These are phyloP conservation scores for Boletellus deceptivus DNA, from an alignment of 1,284 basidiomycete genomes.

Conservation along the genomic window DNA sequence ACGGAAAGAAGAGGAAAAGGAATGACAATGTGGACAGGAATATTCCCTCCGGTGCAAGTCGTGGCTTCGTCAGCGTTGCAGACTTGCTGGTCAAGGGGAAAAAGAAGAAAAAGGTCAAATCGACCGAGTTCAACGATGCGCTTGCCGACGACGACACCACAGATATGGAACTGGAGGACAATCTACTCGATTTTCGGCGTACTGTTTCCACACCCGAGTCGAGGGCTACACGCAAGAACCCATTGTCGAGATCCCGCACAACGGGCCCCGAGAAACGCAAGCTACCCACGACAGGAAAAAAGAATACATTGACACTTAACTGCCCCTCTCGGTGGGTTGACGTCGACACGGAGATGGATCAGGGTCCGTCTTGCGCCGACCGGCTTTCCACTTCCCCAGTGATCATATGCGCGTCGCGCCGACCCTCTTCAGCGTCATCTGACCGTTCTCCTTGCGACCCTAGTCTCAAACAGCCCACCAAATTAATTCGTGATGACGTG, in stretches of 20 bases:
- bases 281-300: conserved; percentile 35
- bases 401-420: conserved; percentile 1
- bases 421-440: conserved; percentile 19
- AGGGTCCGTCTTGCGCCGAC: conserved; percentile 17
- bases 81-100: conserved; percentile 48
- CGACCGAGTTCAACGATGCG: conserved; percentile 29
- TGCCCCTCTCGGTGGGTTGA: conserved; percentile 43
- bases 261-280: conserved; percentile 21
- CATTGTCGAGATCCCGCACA: conserved; percentile 39
- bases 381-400: conserved; percentile 2
- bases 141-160: conserved; percentile 59
- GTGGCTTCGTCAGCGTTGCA: conserved; percentile 62
- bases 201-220: conserved; percentile 45
- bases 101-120: conserved; percentile 48
- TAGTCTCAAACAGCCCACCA: conserved; percentile 22
- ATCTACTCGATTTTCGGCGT: conserved; percentile 45
- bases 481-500: conserved; percentile 18
- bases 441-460: conserved; percentile 13
- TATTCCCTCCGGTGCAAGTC: conserved; percentile 61
- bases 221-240: conserved; percentile 31
- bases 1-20: conserved; percentile 63
- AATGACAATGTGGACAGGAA: conserved; percentile 65
- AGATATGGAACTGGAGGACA: conserved; percentile 58
- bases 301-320: conserved; percentile 32
- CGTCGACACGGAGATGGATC: conserved; percentile 54